A percentile compares a stretch with the other conserved stretches of the same genome.
These are phyloP conservation scores for Hypoxylon sp. DNA, from an alignment of 2,329 filamentous ascomycete genomes.

Conservation along the genomic window DNA sequence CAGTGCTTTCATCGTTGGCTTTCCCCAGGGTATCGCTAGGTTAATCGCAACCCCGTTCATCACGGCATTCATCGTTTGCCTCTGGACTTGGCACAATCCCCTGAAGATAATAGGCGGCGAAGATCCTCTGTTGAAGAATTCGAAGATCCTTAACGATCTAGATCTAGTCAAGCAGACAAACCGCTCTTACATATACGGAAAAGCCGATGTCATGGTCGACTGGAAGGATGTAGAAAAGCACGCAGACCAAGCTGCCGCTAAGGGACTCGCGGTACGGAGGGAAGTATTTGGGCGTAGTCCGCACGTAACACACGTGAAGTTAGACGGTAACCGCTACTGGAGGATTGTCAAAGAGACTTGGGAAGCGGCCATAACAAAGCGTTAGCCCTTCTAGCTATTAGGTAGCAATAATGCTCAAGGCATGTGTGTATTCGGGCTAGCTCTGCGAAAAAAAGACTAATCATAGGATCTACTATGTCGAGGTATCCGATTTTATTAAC, in stretches of 20 bases:
- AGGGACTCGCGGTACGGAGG: conserved; percentile 53
- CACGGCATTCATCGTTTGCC: conserved; percentile 45
- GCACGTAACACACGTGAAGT: conserved; percentile 61
- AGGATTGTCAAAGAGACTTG: conserved; percentile 56
- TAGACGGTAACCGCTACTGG: conserved; percentile 61
- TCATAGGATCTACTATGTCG: too few relatives aligned
- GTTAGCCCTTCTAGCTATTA: background rate
- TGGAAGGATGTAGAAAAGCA: conserved; percentile 59
- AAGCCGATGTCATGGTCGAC: conserved; percentile 57
- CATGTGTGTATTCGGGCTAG: too few relatives aligned
- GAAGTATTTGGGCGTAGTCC: conserved; percentile 58
- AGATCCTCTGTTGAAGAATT: conserved; percentile 47
- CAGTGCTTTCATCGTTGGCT: conserved; percentile 49
- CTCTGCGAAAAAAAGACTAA: too few relatives aligned
- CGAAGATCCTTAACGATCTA: conserved; percentile 50
- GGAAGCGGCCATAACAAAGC: conserved; percentile 43
- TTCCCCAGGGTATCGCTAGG: conserved; percentile 46
- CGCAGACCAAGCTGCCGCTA: conserved; percentile 51
- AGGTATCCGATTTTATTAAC: too few relatives aligned
- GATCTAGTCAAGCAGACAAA: conserved; percentile 51
- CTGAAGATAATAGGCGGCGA: conserved; percentile 46
- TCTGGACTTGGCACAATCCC: conserved; percentile 47
- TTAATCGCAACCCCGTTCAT: conserved; percentile 47
- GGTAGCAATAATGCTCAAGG: too few relatives aligned
- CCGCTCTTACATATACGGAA: conserved; percentile 62